Conservation (phyloP, 306 rosid species). For the Citrullus mucosospermus region DNA sequence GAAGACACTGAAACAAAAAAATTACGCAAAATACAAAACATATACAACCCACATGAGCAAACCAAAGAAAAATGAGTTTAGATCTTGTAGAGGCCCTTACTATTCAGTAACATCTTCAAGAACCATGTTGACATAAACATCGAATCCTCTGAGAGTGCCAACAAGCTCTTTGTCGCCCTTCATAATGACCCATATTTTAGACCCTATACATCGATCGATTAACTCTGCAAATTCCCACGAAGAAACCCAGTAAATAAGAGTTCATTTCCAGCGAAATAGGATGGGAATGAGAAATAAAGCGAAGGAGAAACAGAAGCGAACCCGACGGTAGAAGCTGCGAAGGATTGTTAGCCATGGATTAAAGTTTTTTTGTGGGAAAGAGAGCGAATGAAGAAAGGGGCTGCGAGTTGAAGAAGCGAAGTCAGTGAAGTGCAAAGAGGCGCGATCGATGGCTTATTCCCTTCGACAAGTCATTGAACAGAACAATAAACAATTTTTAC, state of each 20-base stretch:
- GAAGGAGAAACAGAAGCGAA: conserved; percentile 11
- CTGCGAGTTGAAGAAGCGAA: not conserved
- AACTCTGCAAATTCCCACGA: conserved; percentile 51
- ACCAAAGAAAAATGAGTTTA: not conserved
- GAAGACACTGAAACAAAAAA: not conserved
- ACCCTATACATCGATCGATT: conserved; percentile 92
- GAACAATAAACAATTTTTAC: not conserved
- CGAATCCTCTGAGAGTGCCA: conserved; percentile 88
- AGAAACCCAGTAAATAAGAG: not conserved
- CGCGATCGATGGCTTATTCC: not conserved
- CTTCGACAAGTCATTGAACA: not conserved
- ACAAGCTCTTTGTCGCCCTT: conserved; percentile 98
- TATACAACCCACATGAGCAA: not conserved
- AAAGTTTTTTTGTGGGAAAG: not conserved
- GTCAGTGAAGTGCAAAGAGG: not conserved
- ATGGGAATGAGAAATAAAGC: not conserved
- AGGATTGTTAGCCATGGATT: conserved; percentile 73
- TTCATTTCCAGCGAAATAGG: not conserved
- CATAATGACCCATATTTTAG: conserved; percentile 98
- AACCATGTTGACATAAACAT: conserved; percentile 95
- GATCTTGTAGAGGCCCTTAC: conserved; percentile 31
- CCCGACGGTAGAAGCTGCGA: conserved; percentile 94
- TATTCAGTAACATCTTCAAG: conserved; percentile 97
- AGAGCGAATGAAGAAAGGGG: not conserved
- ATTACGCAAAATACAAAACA: not conserved